Percentiles rank a stretch among this genome's conserved stretches.
Conservation (phyloP, 345 rosid species). For the Nasturtium officinale region DNA sequence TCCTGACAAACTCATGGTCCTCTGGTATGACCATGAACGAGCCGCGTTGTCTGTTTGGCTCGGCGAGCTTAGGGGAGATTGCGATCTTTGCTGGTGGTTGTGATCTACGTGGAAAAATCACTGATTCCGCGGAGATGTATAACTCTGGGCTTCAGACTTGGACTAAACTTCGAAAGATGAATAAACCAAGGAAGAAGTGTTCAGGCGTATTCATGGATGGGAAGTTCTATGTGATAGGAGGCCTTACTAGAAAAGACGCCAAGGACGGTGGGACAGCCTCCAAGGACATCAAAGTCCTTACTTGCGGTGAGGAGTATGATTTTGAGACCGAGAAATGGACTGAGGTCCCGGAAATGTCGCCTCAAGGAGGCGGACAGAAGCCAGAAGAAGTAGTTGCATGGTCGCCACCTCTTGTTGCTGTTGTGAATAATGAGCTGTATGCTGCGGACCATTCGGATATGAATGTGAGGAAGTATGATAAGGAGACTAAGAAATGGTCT, state of each 20-base stretch:
- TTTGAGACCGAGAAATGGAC: slow-evolving; percentile 57
- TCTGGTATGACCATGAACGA: slow-evolving; percentile 49
- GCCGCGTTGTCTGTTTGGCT: slow-evolving; percentile 78
- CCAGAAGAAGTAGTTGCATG: slow-evolving; percentile 36
- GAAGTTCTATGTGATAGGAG: slow-evolving; percentile 81
- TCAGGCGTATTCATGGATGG: slow-evolving; percentile 84
- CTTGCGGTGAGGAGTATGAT: slow-evolving; percentile 72
- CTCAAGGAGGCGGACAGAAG: slow-evolving; percentile 45
- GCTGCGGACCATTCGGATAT: slow-evolving; percentile 59
- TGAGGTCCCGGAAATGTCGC: slow-evolving; percentile 66
- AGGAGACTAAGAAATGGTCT: slow-evolving; percentile 57
- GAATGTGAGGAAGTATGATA: slow-evolving; percentile 69
- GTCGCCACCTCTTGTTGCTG: slow-evolving; percentile 85
- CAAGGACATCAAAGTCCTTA: slow-evolving; percentile 39
- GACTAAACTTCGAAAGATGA: slow-evolving; percentile 64
- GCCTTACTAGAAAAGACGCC: slow-evolving; percentile 18
- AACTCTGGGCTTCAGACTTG: slow-evolving; percentile 61
- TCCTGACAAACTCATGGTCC: slow-evolving; percentile 56
- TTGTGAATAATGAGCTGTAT: slow-evolving; percentile 69
- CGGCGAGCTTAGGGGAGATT: slow-evolving; percentile 63
- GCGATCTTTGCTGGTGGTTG: slow-evolving; percentile 85
- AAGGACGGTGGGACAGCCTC: too few relatives aligned
- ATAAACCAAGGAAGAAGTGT: slow-evolving; percentile 69
- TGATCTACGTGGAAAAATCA: slow-evolving; percentile 45
- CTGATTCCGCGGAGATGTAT: slow-evolving; percentile 66